Conservation (phyloP, 306 rosid species). For the Chamaecrista fasciculata region DNA sequence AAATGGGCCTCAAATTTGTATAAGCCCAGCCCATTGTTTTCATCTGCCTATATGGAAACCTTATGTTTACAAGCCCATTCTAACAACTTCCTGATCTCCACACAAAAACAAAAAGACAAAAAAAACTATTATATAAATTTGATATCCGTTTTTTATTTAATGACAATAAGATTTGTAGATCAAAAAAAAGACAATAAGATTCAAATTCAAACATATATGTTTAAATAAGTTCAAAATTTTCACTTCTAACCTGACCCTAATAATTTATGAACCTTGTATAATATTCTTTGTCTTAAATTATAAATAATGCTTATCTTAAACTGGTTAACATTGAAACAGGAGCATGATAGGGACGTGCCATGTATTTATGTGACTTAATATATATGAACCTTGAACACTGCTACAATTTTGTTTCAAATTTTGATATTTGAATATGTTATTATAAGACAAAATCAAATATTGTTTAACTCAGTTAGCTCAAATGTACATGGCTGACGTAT, state of each 20-base stretch:
- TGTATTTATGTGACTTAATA: not conserved
- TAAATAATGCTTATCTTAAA: not conserved
- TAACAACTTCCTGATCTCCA: not conserved
- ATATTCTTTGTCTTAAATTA: not conserved
- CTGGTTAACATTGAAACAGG: not conserved
- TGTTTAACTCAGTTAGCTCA: not conserved
- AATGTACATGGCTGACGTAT: not conserved
- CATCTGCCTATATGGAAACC: not conserved
- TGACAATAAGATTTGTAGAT: too few relatives aligned
- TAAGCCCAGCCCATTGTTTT: not conserved
- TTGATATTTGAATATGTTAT: not conserved
- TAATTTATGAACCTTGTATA: not conserved
- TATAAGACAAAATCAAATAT: not conserved
- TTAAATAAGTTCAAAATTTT: not conserved
- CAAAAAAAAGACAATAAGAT: not conserved
- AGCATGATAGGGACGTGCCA: not conserved
- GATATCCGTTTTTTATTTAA: not conserved
- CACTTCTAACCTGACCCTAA: not conserved
- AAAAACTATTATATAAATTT: not conserved
- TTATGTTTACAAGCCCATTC: not conserved
- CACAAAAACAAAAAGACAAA: too few relatives aligned
- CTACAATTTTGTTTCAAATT: not conserved
- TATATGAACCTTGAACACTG: not conserved
- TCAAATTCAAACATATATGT: not conserved
- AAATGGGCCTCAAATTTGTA: not conserved